A percentile compares a stretch with the other conserved stretches of the same genome.
Evolutionary conservation across 2,329 filamentous ascomycete genomes (phyloP).

Genomic region (Aspergillus chevalieri): DNA sequence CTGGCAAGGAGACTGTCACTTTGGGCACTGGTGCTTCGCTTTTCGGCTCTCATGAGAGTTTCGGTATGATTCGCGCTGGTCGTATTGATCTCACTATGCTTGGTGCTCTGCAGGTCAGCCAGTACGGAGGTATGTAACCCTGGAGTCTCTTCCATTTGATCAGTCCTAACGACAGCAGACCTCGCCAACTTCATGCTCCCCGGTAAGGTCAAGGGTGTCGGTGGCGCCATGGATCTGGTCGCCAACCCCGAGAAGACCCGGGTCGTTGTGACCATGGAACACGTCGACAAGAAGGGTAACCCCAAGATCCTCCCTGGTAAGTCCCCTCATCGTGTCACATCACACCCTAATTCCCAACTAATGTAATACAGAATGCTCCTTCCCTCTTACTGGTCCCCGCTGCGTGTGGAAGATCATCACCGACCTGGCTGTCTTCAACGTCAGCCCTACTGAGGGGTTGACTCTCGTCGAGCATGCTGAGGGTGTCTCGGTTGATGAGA

Average conservation of each 20-base stretch:
- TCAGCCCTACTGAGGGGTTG: conserved; percentile 55
- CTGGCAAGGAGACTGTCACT: conserved; percentile 82
- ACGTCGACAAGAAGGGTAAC: conserved; percentile 63
- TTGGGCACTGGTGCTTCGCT: conserved; percentile 67
- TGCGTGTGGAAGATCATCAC: conserved; percentile 67
- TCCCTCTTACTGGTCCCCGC: conserved; percentile 61
- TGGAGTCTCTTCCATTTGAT: background rate
- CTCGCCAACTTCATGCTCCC: conserved; percentile 88
- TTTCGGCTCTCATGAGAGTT: conserved; percentile 76
- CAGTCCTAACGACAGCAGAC: conserved; percentile 40
- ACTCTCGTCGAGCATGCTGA: conserved; percentile 62
- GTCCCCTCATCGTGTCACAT: background rate
- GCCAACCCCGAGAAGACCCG: conserved; percentile 66
- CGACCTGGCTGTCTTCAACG: conserved; percentile 66
- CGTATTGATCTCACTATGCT: conserved; percentile 80
- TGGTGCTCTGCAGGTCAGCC: conserved; percentile 74
- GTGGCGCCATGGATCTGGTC: conserved; percentile 70
- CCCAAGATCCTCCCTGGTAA: conserved; percentile 54
- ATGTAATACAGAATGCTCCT: conserved; percentile 47
- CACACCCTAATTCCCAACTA: background rate
- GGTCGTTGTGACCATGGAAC: conserved; percentile 66
- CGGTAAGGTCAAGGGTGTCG: conserved; percentile 80
- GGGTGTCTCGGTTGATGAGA: conserved; percentile 63
- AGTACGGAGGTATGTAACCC: conserved; percentile 48
- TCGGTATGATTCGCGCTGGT: conserved; percentile 80